Evolutionary conservation across 2,329 filamentous ascomycete genomes (phyloP).

Genomic region (Exophiala calicioides): DNA sequence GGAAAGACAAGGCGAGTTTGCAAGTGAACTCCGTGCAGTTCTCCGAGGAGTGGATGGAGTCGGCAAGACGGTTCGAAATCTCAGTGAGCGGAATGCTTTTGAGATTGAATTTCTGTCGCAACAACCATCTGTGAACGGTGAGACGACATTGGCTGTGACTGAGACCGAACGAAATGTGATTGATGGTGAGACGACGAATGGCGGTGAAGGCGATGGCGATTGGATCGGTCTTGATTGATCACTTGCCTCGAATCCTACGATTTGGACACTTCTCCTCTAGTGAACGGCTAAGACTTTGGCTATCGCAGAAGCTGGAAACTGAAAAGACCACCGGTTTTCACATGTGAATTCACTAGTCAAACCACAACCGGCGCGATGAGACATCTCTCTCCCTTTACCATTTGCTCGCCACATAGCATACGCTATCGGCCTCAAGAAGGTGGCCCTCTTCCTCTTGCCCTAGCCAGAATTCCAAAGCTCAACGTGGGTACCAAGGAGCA

Average conservation of each 20-base stretch:
- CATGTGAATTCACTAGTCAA: too few species aligned
- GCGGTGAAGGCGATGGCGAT: conserved; percentile 20
- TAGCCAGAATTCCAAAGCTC: too few species aligned
- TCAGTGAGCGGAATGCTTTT: conserved; percentile 36
- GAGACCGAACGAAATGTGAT: background rate
- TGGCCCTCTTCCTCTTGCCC: too few species aligned
- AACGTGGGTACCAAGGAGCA: too few species aligned
- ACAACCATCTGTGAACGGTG: conserved; percentile 10
- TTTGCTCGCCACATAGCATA: too few species aligned
- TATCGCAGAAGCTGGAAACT: too few species aligned
- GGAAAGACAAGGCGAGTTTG: conserved; percentile 74
- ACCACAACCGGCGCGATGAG: too few species aligned
- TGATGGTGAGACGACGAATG: conserved; percentile 11
- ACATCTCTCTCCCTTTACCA: too few species aligned
- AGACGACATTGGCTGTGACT: background rate
- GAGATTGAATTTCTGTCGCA: conserved; percentile 33
- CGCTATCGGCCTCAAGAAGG: too few species aligned
- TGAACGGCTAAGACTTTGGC: background rate
- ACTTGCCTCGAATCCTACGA: background rate
- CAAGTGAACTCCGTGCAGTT: conserved; percentile 80
- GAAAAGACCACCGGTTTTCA: too few species aligned
- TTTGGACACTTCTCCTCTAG: background rate
- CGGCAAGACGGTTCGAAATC: conserved; percentile 46
- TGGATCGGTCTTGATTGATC: conserved; percentile 30
- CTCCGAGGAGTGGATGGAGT: conserved; percentile 73